These are phyloP conservation scores for Ambrosiella beaveri DNA, from an alignment of 2,329 filamentous ascomycete genomes.

Conservation along the genomic window DNA sequence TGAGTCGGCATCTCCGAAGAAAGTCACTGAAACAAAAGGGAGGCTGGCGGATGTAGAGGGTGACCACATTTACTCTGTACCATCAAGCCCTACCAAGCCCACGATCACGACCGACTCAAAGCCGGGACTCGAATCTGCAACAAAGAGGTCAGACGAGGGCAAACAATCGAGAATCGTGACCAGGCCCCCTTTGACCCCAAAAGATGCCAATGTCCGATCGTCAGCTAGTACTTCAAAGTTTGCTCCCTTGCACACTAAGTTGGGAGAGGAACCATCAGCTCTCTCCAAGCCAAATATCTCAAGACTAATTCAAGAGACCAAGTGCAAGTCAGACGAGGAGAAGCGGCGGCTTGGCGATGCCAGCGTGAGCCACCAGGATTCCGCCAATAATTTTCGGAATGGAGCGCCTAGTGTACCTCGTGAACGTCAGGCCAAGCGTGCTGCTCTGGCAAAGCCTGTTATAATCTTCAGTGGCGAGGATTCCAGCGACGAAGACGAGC, in stretches of 20 bases:
- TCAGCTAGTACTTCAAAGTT: background rate
- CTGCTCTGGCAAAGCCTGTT: background rate
- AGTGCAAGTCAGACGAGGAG: background rate
- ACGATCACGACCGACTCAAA: background rate
- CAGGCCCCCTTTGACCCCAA: background rate
- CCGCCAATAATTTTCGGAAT: background rate
- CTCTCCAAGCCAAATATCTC: background rate
- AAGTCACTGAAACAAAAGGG: background rate
- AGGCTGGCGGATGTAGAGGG: background rate
- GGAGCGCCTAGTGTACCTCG: no score
- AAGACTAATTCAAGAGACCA: background rate
- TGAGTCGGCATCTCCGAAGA: background rate
- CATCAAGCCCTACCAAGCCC: background rate
- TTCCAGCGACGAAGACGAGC: background rate
- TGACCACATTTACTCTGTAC: background rate
- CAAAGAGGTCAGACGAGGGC: no score
- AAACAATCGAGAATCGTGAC: no score
- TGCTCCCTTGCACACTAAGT: background rate
- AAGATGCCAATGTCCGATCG: background rate
- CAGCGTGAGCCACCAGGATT: background rate
- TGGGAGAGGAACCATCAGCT: background rate
- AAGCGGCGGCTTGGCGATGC: background rate
- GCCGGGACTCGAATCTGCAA: no score
- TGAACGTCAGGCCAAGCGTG: background rate
- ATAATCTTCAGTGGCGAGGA: conserved; percentile 8